A percentile compares a stretch with the other conserved stretches of the same genome.
phyloP scores from a whole-genome alignment of 371 early-diverging fungal species.

The Sporodiniella umbellata region DNA sequence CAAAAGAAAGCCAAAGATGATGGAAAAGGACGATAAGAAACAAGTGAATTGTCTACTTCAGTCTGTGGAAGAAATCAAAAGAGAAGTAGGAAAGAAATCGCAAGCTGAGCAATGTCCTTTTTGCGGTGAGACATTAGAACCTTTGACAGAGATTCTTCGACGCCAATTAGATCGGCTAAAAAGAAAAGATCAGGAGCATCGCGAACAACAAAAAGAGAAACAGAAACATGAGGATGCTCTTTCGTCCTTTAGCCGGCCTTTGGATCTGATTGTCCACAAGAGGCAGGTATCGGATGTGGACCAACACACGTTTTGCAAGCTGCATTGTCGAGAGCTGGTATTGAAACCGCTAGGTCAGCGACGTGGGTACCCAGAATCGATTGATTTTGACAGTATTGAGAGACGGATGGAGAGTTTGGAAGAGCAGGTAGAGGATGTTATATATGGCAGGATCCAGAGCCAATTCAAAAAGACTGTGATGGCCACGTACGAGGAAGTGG shows the following conservation, averaged over 20 bases:
- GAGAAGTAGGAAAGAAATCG: neutral
- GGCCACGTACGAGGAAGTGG: slow-evolving; percentile 36
- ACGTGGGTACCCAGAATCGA: slow-evolving; percentile 37
- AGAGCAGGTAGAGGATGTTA: slow-evolving; percentile 34
- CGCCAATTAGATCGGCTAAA: slow-evolving; percentile 13
- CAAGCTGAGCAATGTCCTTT: slow-evolving; percentile 9
- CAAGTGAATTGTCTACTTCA: neutral
- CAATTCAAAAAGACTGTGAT: slow-evolving; percentile 31
- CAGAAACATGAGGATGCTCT: neutral
- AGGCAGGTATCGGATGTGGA: slow-evolving; percentile 5
- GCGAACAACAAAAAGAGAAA: neutral
- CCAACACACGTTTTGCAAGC: slow-evolving; percentile 42
- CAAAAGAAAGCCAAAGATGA: neutral
- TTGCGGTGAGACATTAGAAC: slow-evolving; percentile 1
- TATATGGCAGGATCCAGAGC: slow-evolving; percentile 27
- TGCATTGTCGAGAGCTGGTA: slow-evolving; percentile 44
- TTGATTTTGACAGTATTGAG: slow-evolving; percentile 36
- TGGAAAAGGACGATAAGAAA: neutral
- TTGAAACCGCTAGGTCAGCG: slow-evolving; percentile 41
- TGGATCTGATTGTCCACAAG: neutral
- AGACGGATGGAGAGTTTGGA: slow-evolving; percentile 25
- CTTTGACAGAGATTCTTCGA: slow-evolving; percentile 3
- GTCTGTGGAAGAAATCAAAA: neutral
- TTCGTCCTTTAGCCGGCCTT: slow-evolving; percentile 1
- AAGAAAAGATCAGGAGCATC: slow-evolving; percentile 14